Evolutionary conservation across 1,139 yeast species (phyloP).

Genomic region (Barnettozyma hawaiiensis): DNA sequence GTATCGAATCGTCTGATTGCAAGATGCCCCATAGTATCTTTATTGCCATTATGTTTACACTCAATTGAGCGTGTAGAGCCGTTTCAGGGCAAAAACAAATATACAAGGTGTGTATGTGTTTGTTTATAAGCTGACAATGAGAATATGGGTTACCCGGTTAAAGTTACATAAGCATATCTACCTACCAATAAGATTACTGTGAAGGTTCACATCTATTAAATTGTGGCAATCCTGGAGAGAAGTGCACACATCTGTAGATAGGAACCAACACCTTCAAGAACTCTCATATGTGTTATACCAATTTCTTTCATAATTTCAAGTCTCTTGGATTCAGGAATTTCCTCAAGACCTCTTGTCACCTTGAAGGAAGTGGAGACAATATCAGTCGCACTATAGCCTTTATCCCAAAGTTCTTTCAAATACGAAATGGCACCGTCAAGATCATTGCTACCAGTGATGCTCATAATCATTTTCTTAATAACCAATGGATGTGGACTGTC

Average conservation of each 20-base stretch:
- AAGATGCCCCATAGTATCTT: constrained; percentile 11
- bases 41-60: background rate
- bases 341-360: constrained; percentile 72
- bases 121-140: too few species aligned
- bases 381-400: constrained; percentile 93
- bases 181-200: background rate
- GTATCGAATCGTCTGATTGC: constrained; percentile 8
- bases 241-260: constrained; percentile 83
- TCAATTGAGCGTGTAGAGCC: background rate
- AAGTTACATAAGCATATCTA: background rate
- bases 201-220: background rate
- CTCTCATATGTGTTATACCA: constrained; percentile 87
- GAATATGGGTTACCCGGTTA: constrained; percentile 1
- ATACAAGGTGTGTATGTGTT: too few species aligned
- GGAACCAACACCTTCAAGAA: constrained; percentile 88
- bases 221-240: constrained; percentile 49
- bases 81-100: too few species aligned
- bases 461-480: constrained; percentile 66
- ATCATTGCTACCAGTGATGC: constrained; percentile 43
- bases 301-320: constrained; percentile 77
- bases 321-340: constrained; percentile 59
- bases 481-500: constrained; percentile 95
- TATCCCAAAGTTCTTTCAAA: constrained; percentile 65
- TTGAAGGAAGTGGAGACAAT: constrained; percentile 86
- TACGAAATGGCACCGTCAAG: constrained; percentile 67